Conservation (phyloP, 495 filamentous ascomycete genomes). For the Trichocladium uniseriatum region DNA sequence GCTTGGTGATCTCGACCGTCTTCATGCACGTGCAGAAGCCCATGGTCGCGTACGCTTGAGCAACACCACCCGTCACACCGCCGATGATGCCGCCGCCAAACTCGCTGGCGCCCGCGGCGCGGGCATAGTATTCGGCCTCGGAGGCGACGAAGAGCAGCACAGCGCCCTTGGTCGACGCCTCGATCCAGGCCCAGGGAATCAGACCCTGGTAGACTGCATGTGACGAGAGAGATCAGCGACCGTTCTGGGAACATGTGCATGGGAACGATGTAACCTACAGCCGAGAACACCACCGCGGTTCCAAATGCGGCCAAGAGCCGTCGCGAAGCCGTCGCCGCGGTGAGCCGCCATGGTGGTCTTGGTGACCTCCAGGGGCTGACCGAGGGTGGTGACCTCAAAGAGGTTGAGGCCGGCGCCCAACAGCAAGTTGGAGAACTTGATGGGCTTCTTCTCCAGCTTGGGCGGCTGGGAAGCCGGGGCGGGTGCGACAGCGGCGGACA, state of each 20-base stretch:
- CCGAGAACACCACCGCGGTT: conserved; percentile 85
- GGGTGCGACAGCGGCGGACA: conserved; percentile 51
- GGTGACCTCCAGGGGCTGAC: conserved; percentile 95
- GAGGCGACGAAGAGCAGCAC: conserved; percentile 98
- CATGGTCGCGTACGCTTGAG: conserved; percentile 98
- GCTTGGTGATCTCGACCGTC: conserved; percentile 98
- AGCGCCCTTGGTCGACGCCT: conserved; percentile 98
- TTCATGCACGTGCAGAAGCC: conserved; percentile 99
- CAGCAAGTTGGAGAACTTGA: conserved; percentile 98
- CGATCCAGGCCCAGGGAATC: conserved; percentile 99
- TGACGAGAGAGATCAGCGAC: conserved; percentile 6
- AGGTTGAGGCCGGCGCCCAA: conserved; percentile 94
- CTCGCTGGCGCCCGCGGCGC: conserved; percentile 66
- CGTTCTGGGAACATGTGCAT: background rate
- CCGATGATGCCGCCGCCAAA: conserved; percentile 84
- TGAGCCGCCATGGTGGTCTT: conserved; percentile 99
- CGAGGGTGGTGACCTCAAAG: conserved; percentile 69
- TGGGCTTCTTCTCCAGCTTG: conserved; percentile 92
- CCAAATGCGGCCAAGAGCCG: conserved; percentile 82
- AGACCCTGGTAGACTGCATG: conserved; percentile 91
- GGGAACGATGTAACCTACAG: conserved; percentile 55
- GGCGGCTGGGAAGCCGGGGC: conserved; percentile 42
- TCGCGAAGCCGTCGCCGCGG: conserved; percentile 74
- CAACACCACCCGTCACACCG: conserved; percentile 89
- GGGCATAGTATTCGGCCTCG: conserved; percentile 91